Percentiles rank a stretch among this genome's conserved stretches.
These are phyloP conservation scores for Citrus inodora DNA, from an alignment of 345 rosid genomes.

Conservation along the genomic window DNA sequence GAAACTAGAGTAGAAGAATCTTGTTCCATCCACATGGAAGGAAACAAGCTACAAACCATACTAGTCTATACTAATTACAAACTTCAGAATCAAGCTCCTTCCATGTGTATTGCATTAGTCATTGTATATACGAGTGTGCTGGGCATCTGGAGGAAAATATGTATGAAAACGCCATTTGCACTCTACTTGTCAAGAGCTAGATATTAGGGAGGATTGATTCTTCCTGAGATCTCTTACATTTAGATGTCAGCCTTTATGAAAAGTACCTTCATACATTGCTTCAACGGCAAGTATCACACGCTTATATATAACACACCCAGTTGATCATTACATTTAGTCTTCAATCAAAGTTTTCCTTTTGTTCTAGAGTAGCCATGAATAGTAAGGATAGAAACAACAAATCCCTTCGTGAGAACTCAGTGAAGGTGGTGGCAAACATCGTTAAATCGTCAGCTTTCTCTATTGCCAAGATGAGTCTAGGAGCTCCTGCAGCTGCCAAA, in stretches of 20 bases:
- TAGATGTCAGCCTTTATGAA: neutral
- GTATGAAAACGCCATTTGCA: neutral
- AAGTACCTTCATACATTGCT: neutral
- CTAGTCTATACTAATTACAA: neutral
- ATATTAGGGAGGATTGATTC: conserved; percentile 15
- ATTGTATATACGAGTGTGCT: neutral
- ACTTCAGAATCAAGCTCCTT: neutral
- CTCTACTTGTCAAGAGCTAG: neutral
- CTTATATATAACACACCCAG: conserved; percentile 11
- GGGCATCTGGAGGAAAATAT: conserved; percentile 8
- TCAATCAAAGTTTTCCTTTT: neutral
- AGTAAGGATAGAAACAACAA: conserved; percentile 26
- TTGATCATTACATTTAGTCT: neutral
- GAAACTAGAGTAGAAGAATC: conserved; percentile 20
- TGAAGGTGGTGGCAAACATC: conserved; percentile 45
- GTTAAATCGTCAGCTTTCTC: conserved; percentile 48
- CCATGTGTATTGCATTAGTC: neutral
- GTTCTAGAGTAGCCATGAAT: conserved; percentile 27
- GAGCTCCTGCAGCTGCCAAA: conserved; percentile 22
- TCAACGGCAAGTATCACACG: conserved; percentile 15
- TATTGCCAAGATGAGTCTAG: conserved; percentile 39
- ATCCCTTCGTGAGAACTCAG: conserved; percentile 44
- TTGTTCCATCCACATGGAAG: conserved; percentile 21
- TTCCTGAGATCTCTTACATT: neutral
- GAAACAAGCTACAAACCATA: conserved; percentile 10